These are phyloP conservation scores for Immersiella caudata DNA, from an alignment of 495 filamentous ascomycete genomes.

Conservation along the genomic window DNA sequence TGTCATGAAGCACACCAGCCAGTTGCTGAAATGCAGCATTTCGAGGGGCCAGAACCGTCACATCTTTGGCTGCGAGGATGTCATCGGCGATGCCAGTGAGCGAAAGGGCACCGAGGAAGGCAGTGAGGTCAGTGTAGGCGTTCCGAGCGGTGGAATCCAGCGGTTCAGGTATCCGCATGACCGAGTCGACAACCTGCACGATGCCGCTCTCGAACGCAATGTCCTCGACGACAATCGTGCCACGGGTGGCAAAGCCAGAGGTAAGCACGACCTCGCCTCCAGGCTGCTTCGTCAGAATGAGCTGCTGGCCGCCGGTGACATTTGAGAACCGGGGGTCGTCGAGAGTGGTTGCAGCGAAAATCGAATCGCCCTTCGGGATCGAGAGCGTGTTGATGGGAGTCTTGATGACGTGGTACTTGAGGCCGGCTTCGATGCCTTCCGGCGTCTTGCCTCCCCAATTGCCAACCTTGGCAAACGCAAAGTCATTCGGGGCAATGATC, in stretches of 20 bases:
- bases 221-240: conserved; percentile 34
- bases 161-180: conserved; percentile 32
- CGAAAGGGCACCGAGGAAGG: conserved; percentile 42
- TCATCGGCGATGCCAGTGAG: conserved; percentile 35
- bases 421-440: conserved; percentile 12
- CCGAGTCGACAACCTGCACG: conserved; percentile 37
- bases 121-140: conserved; percentile 33
- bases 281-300: conserved; percentile 37
- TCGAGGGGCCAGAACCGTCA: conserved; percentile 46
- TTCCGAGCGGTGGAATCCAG: conserved; percentile 30
- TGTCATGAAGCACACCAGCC: conserved; percentile 32
- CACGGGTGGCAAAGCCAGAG: conserved; percentile 34
- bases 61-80: conserved; percentile 24
- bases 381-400: conserved; percentile 17
- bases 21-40: conserved; percentile 57
- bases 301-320: conserved; percentile 34
- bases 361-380: conserved; percentile 31
- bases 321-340: conserved; percentile 23
- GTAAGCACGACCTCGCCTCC: conserved; percentile 32
- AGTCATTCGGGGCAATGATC: conserved; percentile 32
- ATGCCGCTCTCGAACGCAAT: conserved; percentile 31
- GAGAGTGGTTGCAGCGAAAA: conserved; percentile 56
- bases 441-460: conserved; percentile 20
- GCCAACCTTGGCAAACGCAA: conserved; percentile 33
- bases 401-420: conserved; percentile 34